Base-by-base conservation (phyloP, 208 protist species). In the Phytomonas sp. region DNA sequence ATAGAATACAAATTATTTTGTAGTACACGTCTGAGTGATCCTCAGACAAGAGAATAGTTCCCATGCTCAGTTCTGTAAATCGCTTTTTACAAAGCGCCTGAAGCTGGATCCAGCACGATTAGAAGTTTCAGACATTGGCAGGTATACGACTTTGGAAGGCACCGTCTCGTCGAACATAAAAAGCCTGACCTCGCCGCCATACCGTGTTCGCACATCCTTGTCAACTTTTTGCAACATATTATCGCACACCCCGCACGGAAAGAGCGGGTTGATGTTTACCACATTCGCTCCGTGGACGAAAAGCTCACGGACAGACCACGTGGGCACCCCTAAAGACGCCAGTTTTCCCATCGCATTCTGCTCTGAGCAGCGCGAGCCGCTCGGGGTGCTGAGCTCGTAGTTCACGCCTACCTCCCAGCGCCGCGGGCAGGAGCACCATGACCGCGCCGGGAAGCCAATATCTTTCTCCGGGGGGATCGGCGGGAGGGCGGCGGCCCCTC, bases 331-430 rank as follows among this genome's bases (percentile, higher is more conserved):
- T 5, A 83, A 70, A 7, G 86, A 79, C 37, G 91, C 91, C 7
- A 96, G 74, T 69, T 90, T 89, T 8, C 88, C 91, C 80, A 96
- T 84, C 60, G 79, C 88, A 61, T 96, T 96, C 79, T 96, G 91
- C 77, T 96, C 88, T 14, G 88, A 94, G 75, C 91, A 96, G 31
- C 91, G 82, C 30, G 91, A 96, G 4, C 91, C 91, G 62, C 86
- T 94, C 26, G 91, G 91, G 2, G 91, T 96, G 71, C 83, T 92
- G n/a, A 96, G 86, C 71, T 94, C 88, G 71, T 96, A 96, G 72
- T 96, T 96, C 23, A 96, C 85, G 23, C 82, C 87, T 5, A 94
- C 78, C n/a, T 84, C 88, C 63, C 76, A 84, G 40, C 70, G 69
- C 14, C 91, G 87, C 3, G 70, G 49, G 70, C 91, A 96, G 62